Base-by-base conservation (phyloP, 768 basidiomycete genomes). In the Leccinum variicolor region DNA sequence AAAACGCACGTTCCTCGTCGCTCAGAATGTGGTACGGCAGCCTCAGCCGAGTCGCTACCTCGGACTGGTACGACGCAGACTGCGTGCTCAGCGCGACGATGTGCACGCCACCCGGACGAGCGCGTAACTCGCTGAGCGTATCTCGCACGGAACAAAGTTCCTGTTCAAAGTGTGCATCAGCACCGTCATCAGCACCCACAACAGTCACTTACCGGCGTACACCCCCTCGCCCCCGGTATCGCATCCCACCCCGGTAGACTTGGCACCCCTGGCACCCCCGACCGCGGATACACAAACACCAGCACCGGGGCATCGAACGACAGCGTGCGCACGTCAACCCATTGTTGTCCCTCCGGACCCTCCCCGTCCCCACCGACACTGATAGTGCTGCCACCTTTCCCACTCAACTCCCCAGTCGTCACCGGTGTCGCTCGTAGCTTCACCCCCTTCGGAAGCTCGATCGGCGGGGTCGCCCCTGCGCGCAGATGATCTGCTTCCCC, bases 51-150 rank as follows among this genome's bases (percentile, higher is more conserved):
- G 39, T 48, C 28, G 64, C 64, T 6, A 59, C 64, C 39, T 66
- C 67, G 3, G 45, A 28, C 26, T 69, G 64, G 51, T 69, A 66
- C 39, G 19, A 56, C 1, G 52, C 26, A 10, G 51, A 50, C 49
- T 69, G 67, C 6, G 64, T 66, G 36, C 66, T 68, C 50, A 68
- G 48, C n/a, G 53, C 66, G n/a, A 59, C 52, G n/a, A 68, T 34
- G 17, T 25, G 53, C 1, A 62, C 29, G 1, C 51, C 41, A 2
- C 46, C 50, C 19, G 60, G 52, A 8, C 47, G 26, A 1, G 53
- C 41, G 15, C 41, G 43, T 10, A 66, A 49, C 15, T 14, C 39
- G 3, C 13, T 17, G 29, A 66, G 31, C 13, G 56, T 56, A n/a
- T 64, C 66, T 2, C 55, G 61, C 10, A 67, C 33, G 4, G 26